These are phyloP conservation scores for Heritiera fomes DNA, from an alignment of 345 rosid species.

Conservation along the genomic window DNA sequence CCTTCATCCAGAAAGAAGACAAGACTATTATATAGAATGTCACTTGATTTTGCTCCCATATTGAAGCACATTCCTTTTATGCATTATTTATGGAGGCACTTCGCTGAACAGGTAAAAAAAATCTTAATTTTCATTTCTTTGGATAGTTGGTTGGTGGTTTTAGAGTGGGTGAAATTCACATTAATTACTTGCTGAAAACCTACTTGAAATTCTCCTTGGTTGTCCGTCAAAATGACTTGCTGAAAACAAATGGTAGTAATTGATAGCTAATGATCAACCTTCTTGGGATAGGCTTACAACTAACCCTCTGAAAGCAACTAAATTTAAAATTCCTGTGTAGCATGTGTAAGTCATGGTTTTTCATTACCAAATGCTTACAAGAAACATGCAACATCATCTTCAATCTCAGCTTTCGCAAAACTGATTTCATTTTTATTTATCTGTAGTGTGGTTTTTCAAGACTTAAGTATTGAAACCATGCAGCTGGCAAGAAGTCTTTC, in stretches of 20 bases:
- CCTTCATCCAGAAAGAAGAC: slow-evolving; percentile 88
- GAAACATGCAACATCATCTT: not conserved
- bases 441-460: not conserved
- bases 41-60: slow-evolving; percentile 89
- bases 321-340: not conserved
- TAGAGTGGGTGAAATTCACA: not conserved
- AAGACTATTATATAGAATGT: slow-evolving; percentile 84
- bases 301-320: not conserved
- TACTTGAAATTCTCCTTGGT: not conserved
- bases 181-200: not conserved
- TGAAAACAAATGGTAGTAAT: not conserved
- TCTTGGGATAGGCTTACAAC: too few species aligned
- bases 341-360: not conserved
- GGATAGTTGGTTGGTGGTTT: not conserved
- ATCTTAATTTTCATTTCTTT: not conserved
- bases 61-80: slow-evolving; percentile 84
- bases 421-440: not conserved
- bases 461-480: not conserved
- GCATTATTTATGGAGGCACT: slow-evolving; percentile 85
- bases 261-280: too few species aligned
- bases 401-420: not conserved
- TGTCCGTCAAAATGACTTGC: not conserved
- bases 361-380: not conserved
- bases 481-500: not conserved
- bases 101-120: slow-evolving; percentile 78